Evolutionary conservation across 768 basidiomycete genomes (phyloP), one percentile per base, ranked within the genome.

Genomic region (Leucocoprinus sp.): DNA sequence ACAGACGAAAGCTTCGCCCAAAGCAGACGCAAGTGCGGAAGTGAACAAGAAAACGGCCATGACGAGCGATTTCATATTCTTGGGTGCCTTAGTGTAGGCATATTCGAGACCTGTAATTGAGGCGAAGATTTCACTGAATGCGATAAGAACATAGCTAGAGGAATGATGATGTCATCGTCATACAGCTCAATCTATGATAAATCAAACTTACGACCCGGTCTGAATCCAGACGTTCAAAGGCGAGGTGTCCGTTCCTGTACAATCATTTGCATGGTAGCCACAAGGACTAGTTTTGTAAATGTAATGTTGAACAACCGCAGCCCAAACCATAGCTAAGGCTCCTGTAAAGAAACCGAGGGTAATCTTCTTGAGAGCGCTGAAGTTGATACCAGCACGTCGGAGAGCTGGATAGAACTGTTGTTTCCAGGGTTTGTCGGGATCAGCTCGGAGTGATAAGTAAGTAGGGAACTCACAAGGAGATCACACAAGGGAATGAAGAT

Each of bases 11-110:
- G 81, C 83, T 59, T 86, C 84, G 38, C 76, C 76, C 31, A 87
- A 47, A 6, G 46, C 46, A 8, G 46, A 35, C 17, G 82, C 81
- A 33, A 87, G 36, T 2, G 84, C 80, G 17, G 60, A 69, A 57
- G 62, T 79, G 60, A 80, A 77, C 36, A 83, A 60, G 64, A 75
- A 82, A 21, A 79, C 49, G 21, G 78, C 67, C 84, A 88, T 87
- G 44, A 92, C 86, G 45, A 92, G 75, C 34, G 85, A 88, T 18
- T 80, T 76, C 91, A 92, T 92, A 64, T 85, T 85, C 62, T 68
- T 79, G 8, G 90, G 90, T 9, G 88, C 89, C 63, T 91, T 89
- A 18, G 83, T 86, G 65, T 84, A 91, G 14, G 86, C 87, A 55
- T 90, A 90, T 60, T 91, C 86, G 47, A 91, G 73, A 5, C 84